phyloP scores from a whole-genome alignment of 176 grass and related monocot species.

The Puya raimondii region DNA sequence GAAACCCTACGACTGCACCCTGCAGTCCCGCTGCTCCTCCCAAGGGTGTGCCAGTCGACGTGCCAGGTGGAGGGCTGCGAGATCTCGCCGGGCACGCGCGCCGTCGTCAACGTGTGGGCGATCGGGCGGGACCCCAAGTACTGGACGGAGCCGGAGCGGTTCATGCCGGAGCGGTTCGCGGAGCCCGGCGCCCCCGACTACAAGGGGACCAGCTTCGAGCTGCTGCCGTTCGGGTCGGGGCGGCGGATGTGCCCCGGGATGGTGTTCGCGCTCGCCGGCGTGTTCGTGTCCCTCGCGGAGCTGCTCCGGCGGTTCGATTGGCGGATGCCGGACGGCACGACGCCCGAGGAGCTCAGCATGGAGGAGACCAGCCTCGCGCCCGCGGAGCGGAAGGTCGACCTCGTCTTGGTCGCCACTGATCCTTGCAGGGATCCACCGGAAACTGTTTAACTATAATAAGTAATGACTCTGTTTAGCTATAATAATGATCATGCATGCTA shows the following conservation, averaged over 20 bases:
- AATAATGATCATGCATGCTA: too few relatives aligned
- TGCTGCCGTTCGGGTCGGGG: slow-evolving; percentile 22
- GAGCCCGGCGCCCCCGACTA: neutral
- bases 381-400: neutral
- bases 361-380: neutral
- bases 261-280: neutral
- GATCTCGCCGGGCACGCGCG: slow-evolving; percentile 5
- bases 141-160: slow-evolving; percentile 23
- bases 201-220: slow-evolving; percentile 9
- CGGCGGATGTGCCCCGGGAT: slow-evolving; percentile 19
- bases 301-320: slow-evolving; percentile 23
- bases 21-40: neutral
- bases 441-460: too few relatives aligned
- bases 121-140: slow-evolving; percentile 21
- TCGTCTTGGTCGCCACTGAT: neutral
- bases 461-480: too few relatives aligned
- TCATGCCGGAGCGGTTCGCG: slow-evolving; percentile 7
- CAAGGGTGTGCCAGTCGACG: slow-evolving; percentile 13
- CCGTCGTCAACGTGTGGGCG: slow-evolving; percentile 24
- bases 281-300: slow-evolving; percentile 4
- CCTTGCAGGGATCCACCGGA: too few relatives aligned
- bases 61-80: slow-evolving; percentile 7
- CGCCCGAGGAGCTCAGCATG: slow-evolving; percentile 10
- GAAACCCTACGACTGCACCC: slow-evolving; percentile 25
- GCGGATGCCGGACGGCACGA: slow-evolving; percentile 4